These are phyloP conservation scores for Lactarius vividus DNA, from an alignment of 768 basidiomycete species.

Conservation along the genomic window DNA sequence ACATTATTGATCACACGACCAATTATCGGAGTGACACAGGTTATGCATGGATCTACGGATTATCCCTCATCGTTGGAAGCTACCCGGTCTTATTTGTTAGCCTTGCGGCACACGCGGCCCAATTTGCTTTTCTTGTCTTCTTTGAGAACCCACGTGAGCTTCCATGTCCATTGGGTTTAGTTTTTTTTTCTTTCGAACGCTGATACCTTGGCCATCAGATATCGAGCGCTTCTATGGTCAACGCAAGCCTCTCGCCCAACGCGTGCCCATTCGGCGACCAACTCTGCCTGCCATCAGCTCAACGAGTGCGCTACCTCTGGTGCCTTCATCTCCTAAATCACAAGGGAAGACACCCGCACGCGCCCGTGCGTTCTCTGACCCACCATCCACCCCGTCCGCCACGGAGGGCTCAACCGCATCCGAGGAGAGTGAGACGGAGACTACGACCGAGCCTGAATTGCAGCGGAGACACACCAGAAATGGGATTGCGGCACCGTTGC, in stretches of 20 bases:
- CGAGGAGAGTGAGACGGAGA: constrained; percentile 64
- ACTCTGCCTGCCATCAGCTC: constrained; percentile 21
- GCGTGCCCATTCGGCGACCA: constrained; percentile 55
- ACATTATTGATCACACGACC: neutral
- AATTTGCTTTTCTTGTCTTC: constrained; percentile 92
- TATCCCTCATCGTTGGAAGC: constrained; percentile 86
- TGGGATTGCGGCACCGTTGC: neutral
- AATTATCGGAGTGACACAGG: constrained; percentile 42
- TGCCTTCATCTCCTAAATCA: constrained; percentile 20
- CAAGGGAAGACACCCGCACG: constrained; percentile 8
- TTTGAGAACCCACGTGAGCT: constrained; percentile 96
- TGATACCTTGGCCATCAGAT: constrained; percentile 47
- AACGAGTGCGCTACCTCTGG: constrained; percentile 33
- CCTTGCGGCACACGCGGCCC: constrained; percentile 91
- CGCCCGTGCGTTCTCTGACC: constrained; percentile 25
- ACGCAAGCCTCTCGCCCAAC: constrained; percentile 83
- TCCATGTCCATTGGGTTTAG: neutral
- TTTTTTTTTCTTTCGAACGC: neutral
- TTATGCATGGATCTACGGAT: constrained; percentile 97
- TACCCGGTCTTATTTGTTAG: constrained; percentile 91
- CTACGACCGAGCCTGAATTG: constrained; percentile 40
- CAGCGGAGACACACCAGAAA: constrained; percentile 11
- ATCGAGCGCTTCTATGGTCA: constrained; percentile 94
- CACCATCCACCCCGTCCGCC: constrained; percentile 51
- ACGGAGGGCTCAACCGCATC: constrained; percentile 75